Evolutionary conservation across 176 grass and related monocot species (phyloP), one percentile per base, ranked within the genome.

Genomic region (Coix lacrymajobi): DNA sequence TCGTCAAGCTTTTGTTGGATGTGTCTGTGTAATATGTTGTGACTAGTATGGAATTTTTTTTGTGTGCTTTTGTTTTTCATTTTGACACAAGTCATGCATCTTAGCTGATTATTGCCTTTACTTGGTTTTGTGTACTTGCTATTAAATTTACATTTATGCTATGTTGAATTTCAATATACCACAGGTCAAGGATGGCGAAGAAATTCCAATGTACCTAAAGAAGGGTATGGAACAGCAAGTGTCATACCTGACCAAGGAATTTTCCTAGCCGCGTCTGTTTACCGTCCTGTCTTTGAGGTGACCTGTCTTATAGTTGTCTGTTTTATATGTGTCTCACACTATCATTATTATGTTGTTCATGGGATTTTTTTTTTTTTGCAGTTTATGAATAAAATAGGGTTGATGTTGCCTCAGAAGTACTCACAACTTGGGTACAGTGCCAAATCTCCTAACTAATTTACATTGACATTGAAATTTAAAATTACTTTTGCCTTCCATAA

Each of bases 261-360:
- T 88, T 95, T 95, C 85, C 87, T 95, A 77, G 96, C 92, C 2
- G 96, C 92, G 16, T 95, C 96, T 80, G 87, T 95, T 87, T 98
- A 98, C 85, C 96, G 96, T 70, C 96, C 96, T 92, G 92, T 98
- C 80, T 91, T 95, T 86, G 84, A 95, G 90, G 96, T 98, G 49
- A 79, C 38, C 32, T 94, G 71, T 84, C 40, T 64, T 60, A 24
- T 30, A 56, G 28, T 57, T 54, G 7, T 82, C 33, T 76, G 38
- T 71, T 83, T 10, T 29, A 49, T 66, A 48, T 38, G 8, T 38
- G 60, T 60, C 70, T 44, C 22, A 16, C 64, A 45, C 16, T 81
- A 69, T 81, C 54, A 51, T 88, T 83, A 77, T 15, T 41, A 22
- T 36, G 63, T 86, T 81, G 11, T 66, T 89, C 51, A 86, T 60